Conservation (phyloP, 2,329 filamentous ascomycete species). For the Graphilbum ipis-grandicollis region DNA sequence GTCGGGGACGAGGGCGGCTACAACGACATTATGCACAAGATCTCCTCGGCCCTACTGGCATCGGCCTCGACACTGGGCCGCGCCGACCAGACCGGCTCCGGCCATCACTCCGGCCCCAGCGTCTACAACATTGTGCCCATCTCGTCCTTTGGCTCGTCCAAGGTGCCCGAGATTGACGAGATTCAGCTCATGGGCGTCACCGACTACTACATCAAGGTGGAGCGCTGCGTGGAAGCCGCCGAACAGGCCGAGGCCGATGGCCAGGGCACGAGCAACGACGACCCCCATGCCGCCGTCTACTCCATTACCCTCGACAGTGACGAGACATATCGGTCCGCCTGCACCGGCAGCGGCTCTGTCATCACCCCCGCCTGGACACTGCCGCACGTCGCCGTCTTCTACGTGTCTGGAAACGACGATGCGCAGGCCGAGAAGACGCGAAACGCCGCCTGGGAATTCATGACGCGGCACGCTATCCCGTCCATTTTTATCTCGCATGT, state of each 20-base stretch:
- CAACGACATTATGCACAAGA: slow-evolving; percentile 25
- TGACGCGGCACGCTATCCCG: slow-evolving; percentile 27
- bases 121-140: slow-evolving; percentile 34
- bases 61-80: slow-evolving; percentile 13
- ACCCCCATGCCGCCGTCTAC: slow-evolving; percentile 15
- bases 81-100: not conserved
- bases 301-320: slow-evolving; percentile 23
- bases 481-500: slow-evolving; percentile 30
- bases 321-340: slow-evolving; percentile 18
- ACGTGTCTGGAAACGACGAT: slow-evolving; percentile 25
- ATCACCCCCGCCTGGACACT: slow-evolving; percentile 26
- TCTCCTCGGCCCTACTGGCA: slow-evolving; percentile 28
- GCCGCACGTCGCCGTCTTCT: slow-evolving; percentile 32
- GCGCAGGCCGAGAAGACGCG: slow-evolving; percentile 19
- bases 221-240: slow-evolving; percentile 26
- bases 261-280: no score
- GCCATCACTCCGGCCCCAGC: slow-evolving; percentile 1
- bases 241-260: no score
- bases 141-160: slow-evolving; percentile 26
- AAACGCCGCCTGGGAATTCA: slow-evolving; percentile 25
- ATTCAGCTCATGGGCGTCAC: slow-evolving; percentile 34
- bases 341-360: slow-evolving; percentile 18
- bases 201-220: slow-evolving; percentile 31
- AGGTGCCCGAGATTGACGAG: slow-evolving; percentile 21
- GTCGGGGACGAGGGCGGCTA: slow-evolving; percentile 23